Percentiles rank a stretch among this genome's conserved stretches.
Evolutionary conservation across 805 yeast genomes (phyloP).

Genomic region (Danielia oregonensis): DNA sequence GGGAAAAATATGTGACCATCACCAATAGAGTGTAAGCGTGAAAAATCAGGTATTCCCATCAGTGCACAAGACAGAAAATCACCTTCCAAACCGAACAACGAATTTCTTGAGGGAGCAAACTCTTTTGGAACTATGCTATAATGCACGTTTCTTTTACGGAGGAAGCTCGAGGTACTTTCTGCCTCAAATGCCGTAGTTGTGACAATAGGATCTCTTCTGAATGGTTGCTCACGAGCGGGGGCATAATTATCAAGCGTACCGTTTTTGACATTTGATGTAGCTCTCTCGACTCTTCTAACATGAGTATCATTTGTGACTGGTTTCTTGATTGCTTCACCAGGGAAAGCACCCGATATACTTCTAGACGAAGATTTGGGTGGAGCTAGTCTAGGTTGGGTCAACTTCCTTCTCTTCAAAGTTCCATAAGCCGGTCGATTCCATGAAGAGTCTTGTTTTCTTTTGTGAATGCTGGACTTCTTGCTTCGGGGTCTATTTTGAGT

Average conservation of each 20-base stretch:
- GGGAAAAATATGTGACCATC: slow-evolving; percentile 14
- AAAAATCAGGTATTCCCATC: slow-evolving; percentile 7
- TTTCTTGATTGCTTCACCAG: too few relatives aligned
- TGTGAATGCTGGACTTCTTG: background rate
- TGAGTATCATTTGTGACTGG: too few relatives aligned
- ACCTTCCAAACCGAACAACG: slow-evolving; percentile 3
- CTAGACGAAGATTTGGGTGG: too few relatives aligned
- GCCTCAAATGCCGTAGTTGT: slow-evolving; percentile 33
- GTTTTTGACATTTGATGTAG: too few relatives aligned
- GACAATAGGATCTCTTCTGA: slow-evolving; percentile 21
- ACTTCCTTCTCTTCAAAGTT: background rate
- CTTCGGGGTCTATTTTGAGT: too few relatives aligned
- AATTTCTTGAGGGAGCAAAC: slow-evolving; percentile 9
- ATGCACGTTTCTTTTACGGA: slow-evolving; percentile 2
- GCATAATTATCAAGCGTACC: too few relatives aligned
- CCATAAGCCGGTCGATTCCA: background rate
- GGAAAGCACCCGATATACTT: too few relatives aligned
- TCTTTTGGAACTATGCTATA: slow-evolving; percentile 3
- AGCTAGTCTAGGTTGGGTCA: too few relatives aligned
- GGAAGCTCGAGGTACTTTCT: slow-evolving; percentile 24
- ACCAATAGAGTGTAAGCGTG: slow-evolving; percentile 4
- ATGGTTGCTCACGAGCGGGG: background rate
- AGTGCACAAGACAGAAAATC: slow-evolving; percentile 3
- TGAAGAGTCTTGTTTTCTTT: too few relatives aligned
- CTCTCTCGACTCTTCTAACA: too few relatives aligned